A percentile compares a stretch with the other conserved stretches of the same genome.
These are phyloP conservation scores for Pascua guehoae DNA, from an alignment of 1,284 basidiomycete genomes.

Conservation along the genomic window DNA sequence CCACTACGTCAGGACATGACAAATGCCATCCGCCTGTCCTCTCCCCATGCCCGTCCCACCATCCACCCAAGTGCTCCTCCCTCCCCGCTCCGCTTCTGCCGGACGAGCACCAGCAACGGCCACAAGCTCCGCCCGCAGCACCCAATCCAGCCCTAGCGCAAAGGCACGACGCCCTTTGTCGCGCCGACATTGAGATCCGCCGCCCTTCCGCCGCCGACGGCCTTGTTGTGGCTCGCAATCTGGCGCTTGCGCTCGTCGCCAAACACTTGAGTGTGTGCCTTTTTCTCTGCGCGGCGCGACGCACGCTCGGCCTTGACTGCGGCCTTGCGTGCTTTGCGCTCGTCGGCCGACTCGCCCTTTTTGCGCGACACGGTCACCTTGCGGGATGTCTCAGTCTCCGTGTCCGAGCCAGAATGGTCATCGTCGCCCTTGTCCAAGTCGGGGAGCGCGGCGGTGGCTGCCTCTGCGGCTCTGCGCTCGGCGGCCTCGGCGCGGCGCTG, in stretches of 20 bases:
- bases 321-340: constrained; percentile 82
- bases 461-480: constrained; percentile 5
- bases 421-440: constrained; percentile 39
- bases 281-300: constrained; percentile 73
- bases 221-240: constrained; percentile 52
- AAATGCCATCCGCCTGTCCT: too few species aligned
- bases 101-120: too few species aligned
- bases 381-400: constrained; percentile 34
- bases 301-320: constrained; percentile 78
- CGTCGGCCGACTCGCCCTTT: constrained; percentile 76
- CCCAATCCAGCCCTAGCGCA: constrained; percentile 25
- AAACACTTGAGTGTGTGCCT: constrained; percentile 71
- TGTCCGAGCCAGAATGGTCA: constrained; percentile 49
- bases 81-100: too few species aligned
- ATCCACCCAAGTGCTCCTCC: too few species aligned
- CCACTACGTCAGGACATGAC: too few species aligned
- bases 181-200: constrained; percentile 38
- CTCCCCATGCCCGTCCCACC: too few species aligned
- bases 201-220: constrained; percentile 44
- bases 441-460: constrained; percentile 19
- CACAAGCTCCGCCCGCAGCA: background rate
- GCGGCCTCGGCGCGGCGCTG: constrained; percentile 18
- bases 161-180: constrained; percentile 32
- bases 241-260: constrained; percentile 69
- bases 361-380: constrained; percentile 58